Base-by-base conservation (phyloP, 2,329 filamentous ascomycete genomes). In the Fusarium guadeloupense region DNA sequence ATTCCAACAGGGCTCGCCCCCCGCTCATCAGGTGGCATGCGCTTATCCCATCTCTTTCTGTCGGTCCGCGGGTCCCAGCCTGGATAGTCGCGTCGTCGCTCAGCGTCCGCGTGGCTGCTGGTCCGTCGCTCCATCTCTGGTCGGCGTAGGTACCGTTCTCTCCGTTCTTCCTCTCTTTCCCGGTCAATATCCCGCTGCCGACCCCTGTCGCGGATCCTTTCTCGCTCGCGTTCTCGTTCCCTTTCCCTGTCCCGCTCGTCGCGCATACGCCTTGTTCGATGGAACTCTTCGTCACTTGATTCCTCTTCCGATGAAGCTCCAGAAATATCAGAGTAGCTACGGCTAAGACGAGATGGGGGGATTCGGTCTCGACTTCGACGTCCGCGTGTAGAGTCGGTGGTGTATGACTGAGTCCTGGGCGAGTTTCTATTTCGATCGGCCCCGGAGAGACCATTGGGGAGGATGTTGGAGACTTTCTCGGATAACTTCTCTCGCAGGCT, bases 101-200 rank as follows among this genome's bases (percentile, higher is more conserved):
- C 81, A 28, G 78, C 72, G 55, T 83, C 81, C 20, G 80, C 78
- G 55, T 83, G 81, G 63, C 81, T 83, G 70, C 81, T 82, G 4
- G 81, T 80, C 38, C 81, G 72, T 40, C 80, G 74, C 23, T 77
- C 71, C 13, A 72, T 66, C 2, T 79, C 78, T 2, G 78, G 75
- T n/a, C 79, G 74, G 25, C 75, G 69, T 12, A 76, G 66, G 59
- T 79, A 76, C 21, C 71, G 70, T 8, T 75, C 74, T 38, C 75
- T 73, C 44, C 72, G 66, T 13, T 75, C 72, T 16, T 73, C 68
- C 6, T 75, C 76, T 9, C 75, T 70, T 21, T 80, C 78, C 10
- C 76, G 70, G 33, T 78, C 76, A 8, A 76, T 70, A 14, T 78
- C 78, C 52, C 76, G 66, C 8, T 80, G 76, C 6, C 73, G 62